phyloP scores from a whole-genome alignment of 345 rosid genomes.

The Nasturtium officinale region DNA sequence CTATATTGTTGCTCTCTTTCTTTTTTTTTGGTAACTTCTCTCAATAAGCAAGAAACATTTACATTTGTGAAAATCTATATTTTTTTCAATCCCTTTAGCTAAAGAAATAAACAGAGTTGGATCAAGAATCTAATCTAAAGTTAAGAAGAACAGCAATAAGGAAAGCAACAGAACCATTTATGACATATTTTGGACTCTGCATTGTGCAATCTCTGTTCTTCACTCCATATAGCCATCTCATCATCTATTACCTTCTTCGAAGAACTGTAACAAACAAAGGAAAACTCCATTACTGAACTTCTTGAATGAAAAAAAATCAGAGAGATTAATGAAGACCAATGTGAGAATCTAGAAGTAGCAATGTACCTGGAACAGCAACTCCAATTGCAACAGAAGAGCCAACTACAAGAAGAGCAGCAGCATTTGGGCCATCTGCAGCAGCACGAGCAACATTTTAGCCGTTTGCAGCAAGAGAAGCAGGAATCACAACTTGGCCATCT shows the following conservation, averaged over 20 bases:
- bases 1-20: neutral
- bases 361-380: constrained; percentile 37
- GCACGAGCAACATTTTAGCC: constrained; percentile 28
- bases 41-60: constrained; percentile 17
- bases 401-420: constrained; percentile 27
- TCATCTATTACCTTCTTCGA: constrained; percentile 33
- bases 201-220: constrained; percentile 18
- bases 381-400: constrained; percentile 37
- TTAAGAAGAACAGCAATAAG: constrained; percentile 22
- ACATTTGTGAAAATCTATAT: constrained; percentile 21
- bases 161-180: constrained; percentile 42
- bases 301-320: constrained; percentile 10
- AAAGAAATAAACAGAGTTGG: neutral
- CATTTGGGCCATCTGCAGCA: constrained; percentile 25
- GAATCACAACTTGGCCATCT: constrained; percentile 31
- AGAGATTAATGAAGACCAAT: neutral
- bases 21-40: neutral
- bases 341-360: neutral
- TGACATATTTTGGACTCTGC: constrained; percentile 23
- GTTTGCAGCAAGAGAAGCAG: constrained; percentile 36
- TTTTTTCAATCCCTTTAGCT: constrained; percentile 9
- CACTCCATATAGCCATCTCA: constrained; percentile 27
- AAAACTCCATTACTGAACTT: neutral
- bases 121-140: constrained; percentile 30
- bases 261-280: constrained; percentile 23